Base-by-base conservation (phyloP, 2,329 filamentous ascomycete species). In the Colletotrichum siamense region DNA sequence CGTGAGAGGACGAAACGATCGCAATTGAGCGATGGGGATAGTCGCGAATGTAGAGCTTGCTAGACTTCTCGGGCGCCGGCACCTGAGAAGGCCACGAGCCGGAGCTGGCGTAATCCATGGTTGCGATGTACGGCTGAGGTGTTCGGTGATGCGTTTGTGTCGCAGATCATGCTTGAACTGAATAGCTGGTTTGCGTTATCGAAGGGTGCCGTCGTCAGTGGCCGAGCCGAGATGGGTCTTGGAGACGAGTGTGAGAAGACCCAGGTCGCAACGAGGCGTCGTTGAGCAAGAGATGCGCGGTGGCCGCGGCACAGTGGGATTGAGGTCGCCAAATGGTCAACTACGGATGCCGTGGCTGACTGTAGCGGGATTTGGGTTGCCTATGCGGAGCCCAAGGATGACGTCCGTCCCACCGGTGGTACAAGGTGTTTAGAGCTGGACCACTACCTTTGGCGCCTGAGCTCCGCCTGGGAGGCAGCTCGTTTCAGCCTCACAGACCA, bases 11-110 rank as follows among this genome's bases (percentile, higher is more conserved):
- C 34, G 96, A 96, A 49, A 94, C 94, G 79, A 99, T 93, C 79
- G 95, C 95, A 83, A 99, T 95, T 79, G 95, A 94, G 79, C 96
- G 95, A 83, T 95, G 92, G 79, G 95, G 95, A 82, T 95, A 92
- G 83, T 98, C 96, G 87, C 94, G 94, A 84, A 98, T 93, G 81
- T 97, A 91, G 77, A 98, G 92, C 81, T 94, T 94, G 86, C 95
- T 94, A 73, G 93, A 91, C 87, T 89, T 91, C 75, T 92, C 90
- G 78, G 87, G 85, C 61, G 88, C 86, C 16, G 88, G 87, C 79
- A 87, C 82, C 80, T 89, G 86, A 75, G 87, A 84, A 78, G 82
- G 86, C 87, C 88, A 89, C 68, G 85, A 80, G 77, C 84, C 80
- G 61, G 87, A 82, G 68, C 80, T 81, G 73, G 84, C 82, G 82